Conservation (phyloP, 2,329 filamentous ascomycete genomes). For the Pestalotiopsis sp. region DNA sequence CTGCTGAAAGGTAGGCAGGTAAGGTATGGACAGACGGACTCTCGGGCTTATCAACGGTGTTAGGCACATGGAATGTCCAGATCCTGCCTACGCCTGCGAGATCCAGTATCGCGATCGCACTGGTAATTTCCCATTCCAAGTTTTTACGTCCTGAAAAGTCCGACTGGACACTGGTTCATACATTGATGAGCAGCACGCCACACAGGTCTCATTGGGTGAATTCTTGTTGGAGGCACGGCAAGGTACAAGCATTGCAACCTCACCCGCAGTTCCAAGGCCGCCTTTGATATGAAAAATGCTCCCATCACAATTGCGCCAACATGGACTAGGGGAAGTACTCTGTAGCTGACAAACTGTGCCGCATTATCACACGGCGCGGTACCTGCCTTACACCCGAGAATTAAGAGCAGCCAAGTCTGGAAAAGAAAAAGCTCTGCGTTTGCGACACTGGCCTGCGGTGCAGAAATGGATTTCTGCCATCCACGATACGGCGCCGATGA, state of each 20-base stretch:
- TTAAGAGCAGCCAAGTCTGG: not conserved
- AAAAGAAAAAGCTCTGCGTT: not conserved
- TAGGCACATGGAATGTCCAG: not conserved
- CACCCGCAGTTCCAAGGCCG: constrained; percentile 3
- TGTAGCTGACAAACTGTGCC: not conserved
- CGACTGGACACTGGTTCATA: constrained; percentile 3
- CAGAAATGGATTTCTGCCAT: not conserved
- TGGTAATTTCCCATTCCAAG: constrained; percentile 13
- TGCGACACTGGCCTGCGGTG: not conserved
- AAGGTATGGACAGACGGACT: not conserved
- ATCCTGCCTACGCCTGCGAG: not conserved
- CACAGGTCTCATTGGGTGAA: constrained; percentile 5
- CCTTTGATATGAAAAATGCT: not conserved
- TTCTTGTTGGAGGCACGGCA: not conserved
- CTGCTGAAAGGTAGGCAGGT: not conserved
- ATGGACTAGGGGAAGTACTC: not conserved
- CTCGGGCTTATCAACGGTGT: constrained; percentile 8
- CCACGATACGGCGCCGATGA: not conserved
- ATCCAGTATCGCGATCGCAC: not conserved
- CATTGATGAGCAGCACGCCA: constrained; percentile 1
- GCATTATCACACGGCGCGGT: not conserved
- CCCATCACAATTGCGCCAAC: not conserved
- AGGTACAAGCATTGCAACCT: constrained; percentile 11
- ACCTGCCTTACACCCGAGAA: not conserved
- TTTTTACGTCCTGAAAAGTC: constrained; percentile 6